A percentile compares a stretch with the other conserved stretches of the same genome.
These are phyloP conservation scores for Pseudocercospora ulei DNA, from an alignment of 2,329 filamentous ascomycete genomes.

Conservation along the genomic window DNA sequence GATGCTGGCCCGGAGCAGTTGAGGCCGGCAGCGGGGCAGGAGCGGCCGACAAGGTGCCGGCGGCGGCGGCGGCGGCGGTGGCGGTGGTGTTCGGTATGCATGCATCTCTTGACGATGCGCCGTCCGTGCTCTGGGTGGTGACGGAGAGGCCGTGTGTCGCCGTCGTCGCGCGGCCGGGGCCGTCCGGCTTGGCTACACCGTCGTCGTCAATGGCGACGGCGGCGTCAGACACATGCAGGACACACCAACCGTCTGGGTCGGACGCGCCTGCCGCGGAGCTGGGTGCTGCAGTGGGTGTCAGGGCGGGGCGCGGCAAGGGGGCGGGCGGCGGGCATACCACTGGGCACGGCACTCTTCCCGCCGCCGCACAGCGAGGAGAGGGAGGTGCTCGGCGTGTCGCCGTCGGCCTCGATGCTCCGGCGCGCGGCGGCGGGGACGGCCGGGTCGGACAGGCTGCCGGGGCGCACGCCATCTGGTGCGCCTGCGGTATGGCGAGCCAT, in stretches of 20 bases:
- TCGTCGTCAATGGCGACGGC: conserved; percentile 16
- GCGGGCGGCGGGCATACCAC: conserved; percentile 23
- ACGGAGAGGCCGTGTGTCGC: conserved; percentile 39
- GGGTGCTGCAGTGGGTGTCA: conserved; percentile 21
- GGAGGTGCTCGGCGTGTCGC: conserved; percentile 56
- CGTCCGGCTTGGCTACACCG: conserved; percentile 13
- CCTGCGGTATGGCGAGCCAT: conserved; percentile 2
- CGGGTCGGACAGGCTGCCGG: conserved; percentile 15
- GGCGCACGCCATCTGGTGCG: conserved; percentile 16
- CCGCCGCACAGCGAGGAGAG: conserved; percentile 64
- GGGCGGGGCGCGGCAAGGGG: neutral
- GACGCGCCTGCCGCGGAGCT: conserved; percentile 40
- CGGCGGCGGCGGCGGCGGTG: conserved; percentile 61
- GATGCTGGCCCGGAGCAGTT: conserved; percentile 13
- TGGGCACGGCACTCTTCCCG: conserved; percentile 44
- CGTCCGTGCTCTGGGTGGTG: conserved; percentile 40
- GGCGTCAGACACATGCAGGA: conserved; percentile 11
- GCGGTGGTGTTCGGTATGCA: conserved; percentile 11
- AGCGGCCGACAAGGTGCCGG: conserved; percentile 69
- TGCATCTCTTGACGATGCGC: conserved; percentile 34
- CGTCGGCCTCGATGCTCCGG: conserved; percentile 28
- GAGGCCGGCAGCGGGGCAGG: conserved; percentile 46
- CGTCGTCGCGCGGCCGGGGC: conserved; percentile 32
- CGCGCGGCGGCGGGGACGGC: conserved; percentile 19
- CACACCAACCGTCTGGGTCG: conserved; percentile 38